Conservation (phyloP, 2,329 filamentous ascomycete species). For the Sarocladium kiliense region DNA sequence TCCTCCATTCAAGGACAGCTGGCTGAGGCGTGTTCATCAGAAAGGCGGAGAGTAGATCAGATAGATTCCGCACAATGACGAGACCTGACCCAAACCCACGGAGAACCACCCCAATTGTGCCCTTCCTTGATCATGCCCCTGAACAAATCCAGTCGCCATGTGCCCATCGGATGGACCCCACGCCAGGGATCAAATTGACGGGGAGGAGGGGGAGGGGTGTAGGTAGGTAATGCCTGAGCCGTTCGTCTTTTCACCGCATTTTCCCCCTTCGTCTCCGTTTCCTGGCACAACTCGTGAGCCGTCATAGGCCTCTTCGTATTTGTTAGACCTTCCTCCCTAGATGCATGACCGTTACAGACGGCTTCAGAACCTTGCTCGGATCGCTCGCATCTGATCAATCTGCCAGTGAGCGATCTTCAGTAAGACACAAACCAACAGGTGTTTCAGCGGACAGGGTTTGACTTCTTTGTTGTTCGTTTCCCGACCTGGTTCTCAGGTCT, state of each 20-base stretch:
- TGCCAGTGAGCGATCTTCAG: neutral
- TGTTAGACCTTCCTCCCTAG: neutral
- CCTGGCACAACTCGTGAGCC: too few species aligned
- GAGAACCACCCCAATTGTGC: neutral
- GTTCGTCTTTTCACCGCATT: too few species aligned
- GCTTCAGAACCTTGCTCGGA: neutral
- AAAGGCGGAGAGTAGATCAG: neutral
- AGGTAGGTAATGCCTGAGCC: neutral
- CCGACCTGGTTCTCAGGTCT: too few species aligned
- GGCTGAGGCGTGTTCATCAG: neutral
- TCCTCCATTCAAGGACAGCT: neutral
- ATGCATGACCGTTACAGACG: neutral
- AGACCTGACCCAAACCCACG: neutral
- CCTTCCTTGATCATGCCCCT: neutral
- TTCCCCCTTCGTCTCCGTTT: neutral
- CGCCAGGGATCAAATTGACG: conserved; percentile 1
- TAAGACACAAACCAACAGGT: neutral
- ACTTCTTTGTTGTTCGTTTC: too few species aligned
- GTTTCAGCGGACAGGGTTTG: too few species aligned
- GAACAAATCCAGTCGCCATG: neutral
- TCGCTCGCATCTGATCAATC: neutral
- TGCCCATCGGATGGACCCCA: neutral
- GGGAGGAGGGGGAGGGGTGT: neutral
- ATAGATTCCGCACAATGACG: neutral
- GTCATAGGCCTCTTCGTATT: too few species aligned